Evolutionary conservation across 768 basidiomycete genomes (phyloP).

Genomic region (Collybia nuda): DNA sequence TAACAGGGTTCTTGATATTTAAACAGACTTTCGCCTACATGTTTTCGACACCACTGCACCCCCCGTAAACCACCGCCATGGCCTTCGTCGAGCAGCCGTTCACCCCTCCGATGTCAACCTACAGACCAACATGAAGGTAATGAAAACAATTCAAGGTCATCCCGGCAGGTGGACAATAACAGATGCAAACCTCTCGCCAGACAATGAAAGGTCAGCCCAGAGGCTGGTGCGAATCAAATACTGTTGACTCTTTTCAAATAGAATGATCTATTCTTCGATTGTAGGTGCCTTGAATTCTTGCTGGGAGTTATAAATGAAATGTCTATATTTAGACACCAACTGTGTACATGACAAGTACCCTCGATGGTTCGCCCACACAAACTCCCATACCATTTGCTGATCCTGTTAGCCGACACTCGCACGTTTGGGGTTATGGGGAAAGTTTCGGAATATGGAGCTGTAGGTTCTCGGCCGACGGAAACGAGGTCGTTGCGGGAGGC

Average conservation of each 20-base stretch:
- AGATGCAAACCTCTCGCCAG: conserved; percentile 86
- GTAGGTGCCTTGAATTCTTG: conserved; percentile 35
- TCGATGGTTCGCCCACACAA: conserved; percentile 60
- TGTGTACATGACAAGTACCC: conserved; percentile 72
- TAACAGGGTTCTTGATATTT: background rate
- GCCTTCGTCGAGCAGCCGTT: conserved; percentile 10
- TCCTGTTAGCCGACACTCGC: conserved; percentile 33
- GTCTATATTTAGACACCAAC: conserved; percentile 55
- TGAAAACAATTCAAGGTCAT: conserved; percentile 70
- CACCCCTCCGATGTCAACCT: conserved; percentile 24
- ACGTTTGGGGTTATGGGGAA: conserved; percentile 40
- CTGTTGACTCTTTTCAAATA: conserved; percentile 23
- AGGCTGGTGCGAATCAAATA: background rate
- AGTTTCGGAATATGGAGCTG: conserved; percentile 88
- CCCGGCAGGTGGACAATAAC: conserved; percentile 92
- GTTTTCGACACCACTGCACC: conserved; percentile 75
- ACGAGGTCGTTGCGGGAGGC: conserved; percentile 93
- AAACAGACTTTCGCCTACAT: conserved; percentile 81
- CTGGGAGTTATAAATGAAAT: conserved; percentile 3
- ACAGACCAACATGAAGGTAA: conserved; percentile 43
- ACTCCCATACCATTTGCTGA: conserved; percentile 63
- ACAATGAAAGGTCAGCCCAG: conserved; percentile 71
- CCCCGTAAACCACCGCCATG: conserved; percentile 12
- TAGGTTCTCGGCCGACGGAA: conserved; percentile 94
- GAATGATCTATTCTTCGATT: conserved; percentile 93